Percentiles rank a stretch among this genome's conserved stretches.
These are phyloP conservation scores for Eremochloa ophiuroides DNA, from an alignment of 176 grass and related monocot genomes.

Conservation along the genomic window DNA sequence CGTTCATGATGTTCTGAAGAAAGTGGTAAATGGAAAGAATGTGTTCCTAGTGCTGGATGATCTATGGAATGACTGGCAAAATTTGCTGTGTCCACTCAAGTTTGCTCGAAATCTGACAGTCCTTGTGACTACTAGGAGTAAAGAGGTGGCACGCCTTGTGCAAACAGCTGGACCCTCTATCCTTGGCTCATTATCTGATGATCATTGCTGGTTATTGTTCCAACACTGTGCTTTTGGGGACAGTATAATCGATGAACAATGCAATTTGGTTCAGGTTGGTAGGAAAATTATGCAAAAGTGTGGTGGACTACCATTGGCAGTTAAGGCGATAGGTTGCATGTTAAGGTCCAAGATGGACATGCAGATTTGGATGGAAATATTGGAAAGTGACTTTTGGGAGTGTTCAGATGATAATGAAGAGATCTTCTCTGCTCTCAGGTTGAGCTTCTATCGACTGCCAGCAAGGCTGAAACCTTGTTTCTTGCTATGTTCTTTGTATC, in stretches of 20 bases:
- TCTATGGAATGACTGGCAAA: conserved; percentile 15
- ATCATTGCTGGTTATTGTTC: conserved; percentile 32
- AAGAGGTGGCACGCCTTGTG: conserved; percentile 19
- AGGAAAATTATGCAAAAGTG: conserved; percentile 38
- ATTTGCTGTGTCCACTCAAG: neutral
- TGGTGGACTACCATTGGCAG: conserved; percentile 34
- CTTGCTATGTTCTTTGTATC: conserved; percentile 29
- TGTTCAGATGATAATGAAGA: neutral
- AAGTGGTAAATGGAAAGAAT: neutral
- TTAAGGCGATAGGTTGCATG: conserved; percentile 26
- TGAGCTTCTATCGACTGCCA: conserved; percentile 37
- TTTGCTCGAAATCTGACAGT: conserved; percentile 8
- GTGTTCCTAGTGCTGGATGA: conserved; percentile 47
- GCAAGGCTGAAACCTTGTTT: conserved; percentile 37
- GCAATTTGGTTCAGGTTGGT: neutral
- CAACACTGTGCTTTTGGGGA: conserved; percentile 20
- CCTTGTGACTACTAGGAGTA: conserved; percentile 38
- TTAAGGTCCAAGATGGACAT: conserved; percentile 1
- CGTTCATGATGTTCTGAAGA: neutral
- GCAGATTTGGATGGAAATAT: conserved; percentile 28
- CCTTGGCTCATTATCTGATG: neutral
- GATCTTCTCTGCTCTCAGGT: conserved; percentile 30
- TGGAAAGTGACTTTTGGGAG: conserved; percentile 48
- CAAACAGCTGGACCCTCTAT: neutral
- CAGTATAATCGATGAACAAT: neutral